Evolutionary conservation across 2,329 filamentous ascomycete genomes (phyloP).

Genomic region (Metarhizium robertsii): DNA sequence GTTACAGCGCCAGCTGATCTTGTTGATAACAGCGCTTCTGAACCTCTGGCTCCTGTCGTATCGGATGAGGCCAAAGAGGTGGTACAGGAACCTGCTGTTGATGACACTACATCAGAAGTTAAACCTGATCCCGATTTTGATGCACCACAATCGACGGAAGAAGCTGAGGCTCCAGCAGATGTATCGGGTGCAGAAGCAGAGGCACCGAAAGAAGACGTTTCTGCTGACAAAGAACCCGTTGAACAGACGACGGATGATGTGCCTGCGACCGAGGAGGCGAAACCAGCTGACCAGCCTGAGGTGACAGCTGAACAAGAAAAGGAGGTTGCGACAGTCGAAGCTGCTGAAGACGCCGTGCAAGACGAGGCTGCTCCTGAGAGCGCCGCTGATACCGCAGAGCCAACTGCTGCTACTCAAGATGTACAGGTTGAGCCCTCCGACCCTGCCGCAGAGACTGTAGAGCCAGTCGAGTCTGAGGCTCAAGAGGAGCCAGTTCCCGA

Average conservation of each 20-base stretch:
- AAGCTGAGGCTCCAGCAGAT: background rate
- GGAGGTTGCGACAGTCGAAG: background rate
- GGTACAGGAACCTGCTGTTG: background rate
- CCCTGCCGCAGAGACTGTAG: background rate
- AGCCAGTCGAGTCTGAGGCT: background rate
- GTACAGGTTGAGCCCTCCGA: constrained; percentile 1
- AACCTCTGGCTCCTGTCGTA: background rate
- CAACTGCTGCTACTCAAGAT: background rate
- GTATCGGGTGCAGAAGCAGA: constrained; percentile 4
- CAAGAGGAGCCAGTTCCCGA: background rate
- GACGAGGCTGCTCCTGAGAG: background rate
- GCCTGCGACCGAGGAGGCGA: background rate
- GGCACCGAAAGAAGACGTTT: background rate
- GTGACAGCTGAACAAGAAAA: background rate
- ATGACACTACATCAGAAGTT: background rate
- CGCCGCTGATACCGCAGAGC: background rate
- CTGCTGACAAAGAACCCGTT: background rate
- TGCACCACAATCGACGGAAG: background rate
- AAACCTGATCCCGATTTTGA: background rate
- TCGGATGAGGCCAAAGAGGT: background rate
- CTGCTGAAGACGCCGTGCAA: background rate
- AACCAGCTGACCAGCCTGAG: background rate
- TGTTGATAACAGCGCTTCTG: background rate
- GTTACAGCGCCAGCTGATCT: background rate
- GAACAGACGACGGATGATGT: background rate